Base-by-base conservation (phyloP, 768 basidiomycete species). In the Brasilioporus rufonigricans region DNA sequence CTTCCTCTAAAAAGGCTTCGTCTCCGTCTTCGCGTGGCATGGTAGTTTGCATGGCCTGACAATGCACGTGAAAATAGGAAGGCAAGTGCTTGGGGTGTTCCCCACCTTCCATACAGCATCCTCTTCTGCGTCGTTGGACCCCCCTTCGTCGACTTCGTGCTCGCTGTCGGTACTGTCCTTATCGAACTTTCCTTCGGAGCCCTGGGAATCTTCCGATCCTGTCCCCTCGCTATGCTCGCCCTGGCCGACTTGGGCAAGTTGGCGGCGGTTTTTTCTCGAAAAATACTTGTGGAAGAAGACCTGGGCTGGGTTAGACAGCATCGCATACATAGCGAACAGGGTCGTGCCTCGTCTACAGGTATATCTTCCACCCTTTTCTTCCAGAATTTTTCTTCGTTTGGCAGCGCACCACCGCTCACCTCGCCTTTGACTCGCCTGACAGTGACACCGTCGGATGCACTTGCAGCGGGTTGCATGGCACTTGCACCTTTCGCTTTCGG, bases 261-360 rank as follows among this genome's bases (percentile, higher is more conserved):
- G 79, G 61, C 72, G 77, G 61, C 80, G 80, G 31, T 81, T 75
- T 71, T 91, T 94, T 61, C 77, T 78, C 11, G 83, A 78, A 68
- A 97, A 98, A 74, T 84, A 98, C 61, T 85, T 85, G 70, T 98
- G 86, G 76, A 93, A 97, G 79, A 98, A 98, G 31, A 91, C 64
- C 92, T 92, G 52, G 31, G 12, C 26, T 2, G 23, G 1, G 51
- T 58, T 33, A 59, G 50, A 51, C 48, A 46, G 24, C 36, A 23
- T 38, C 3, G 8, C 21, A 38, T 3, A 31, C 16, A 23, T 32
- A 5, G 18, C 2, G 13, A 19, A 24, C 9, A 16, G 16, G 48
- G 33, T 50, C 52, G 19, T 78, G 90, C 87, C 77, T 96, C 91
- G 66, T 98, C 95, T 18, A 85, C 92, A 0, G 93, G 89, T 5